phyloP scores from a whole-genome alignment of 306 rosid species.

The Trifolium repens region DNA sequence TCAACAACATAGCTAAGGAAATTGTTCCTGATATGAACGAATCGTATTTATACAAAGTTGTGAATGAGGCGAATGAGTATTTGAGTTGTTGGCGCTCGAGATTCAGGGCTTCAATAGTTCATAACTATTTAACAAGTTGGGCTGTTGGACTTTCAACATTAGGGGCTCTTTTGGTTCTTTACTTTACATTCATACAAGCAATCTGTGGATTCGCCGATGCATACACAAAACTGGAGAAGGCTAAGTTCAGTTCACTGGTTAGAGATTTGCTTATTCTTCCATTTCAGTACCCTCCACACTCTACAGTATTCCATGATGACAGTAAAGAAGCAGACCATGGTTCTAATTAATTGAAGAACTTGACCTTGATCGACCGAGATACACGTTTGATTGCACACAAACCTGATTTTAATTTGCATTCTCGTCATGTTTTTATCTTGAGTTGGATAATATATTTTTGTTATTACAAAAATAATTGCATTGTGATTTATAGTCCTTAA shows the following conservation, averaged over 20 bases:
- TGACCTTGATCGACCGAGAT: neutral
- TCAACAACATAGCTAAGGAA: conserved; percentile 51
- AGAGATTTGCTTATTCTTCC: neutral
- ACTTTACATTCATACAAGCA: conserved; percentile 47
- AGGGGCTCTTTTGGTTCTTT: conserved; percentile 49
- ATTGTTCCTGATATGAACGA: conserved; percentile 32
- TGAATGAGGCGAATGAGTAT: conserved; percentile 41
- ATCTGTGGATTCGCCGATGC: conserved; percentile 1
- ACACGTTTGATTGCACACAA: too few relatives aligned
- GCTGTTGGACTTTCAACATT: conserved; percentile 50
- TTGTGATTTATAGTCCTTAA: too few relatives aligned
- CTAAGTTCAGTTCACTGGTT: neutral
- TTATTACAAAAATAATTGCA: too few relatives aligned
- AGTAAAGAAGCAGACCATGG: neutral
- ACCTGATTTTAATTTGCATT: too few relatives aligned
- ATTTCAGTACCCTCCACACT: neutral
- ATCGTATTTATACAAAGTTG: conserved; percentile 48
- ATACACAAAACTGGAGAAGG: neutral
- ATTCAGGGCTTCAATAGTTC: conserved; percentile 41
- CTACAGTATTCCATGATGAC: neutral
- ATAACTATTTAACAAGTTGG: conserved; percentile 53
- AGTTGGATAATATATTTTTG: too few relatives aligned
- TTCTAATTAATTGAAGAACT: neutral
- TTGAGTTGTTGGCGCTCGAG: conserved; percentile 18
- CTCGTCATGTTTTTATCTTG: too few relatives aligned